Evolutionary conservation across 148 eudicot species (phyloP).

Genomic region (Arctostaphylos glauca): DNA sequence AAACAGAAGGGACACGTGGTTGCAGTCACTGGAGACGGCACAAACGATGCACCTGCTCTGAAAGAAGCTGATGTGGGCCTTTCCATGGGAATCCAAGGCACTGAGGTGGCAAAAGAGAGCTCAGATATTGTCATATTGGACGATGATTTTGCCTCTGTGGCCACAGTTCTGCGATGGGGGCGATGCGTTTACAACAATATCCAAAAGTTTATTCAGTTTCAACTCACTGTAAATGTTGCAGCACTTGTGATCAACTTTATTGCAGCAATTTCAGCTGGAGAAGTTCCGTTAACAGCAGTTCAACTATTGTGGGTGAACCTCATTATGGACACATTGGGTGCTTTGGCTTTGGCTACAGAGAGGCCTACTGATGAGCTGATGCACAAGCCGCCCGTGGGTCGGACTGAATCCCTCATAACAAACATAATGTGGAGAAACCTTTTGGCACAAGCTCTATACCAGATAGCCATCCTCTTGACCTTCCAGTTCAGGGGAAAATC

Average conservation of each 20-base stretch:
- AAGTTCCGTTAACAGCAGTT: constrained; percentile 73
- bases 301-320: constrained; percentile 86
- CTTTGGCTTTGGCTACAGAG: constrained; percentile 82
- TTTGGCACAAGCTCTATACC: constrained; percentile 60
- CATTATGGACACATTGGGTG: constrained; percentile 85
- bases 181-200: constrained; percentile 76
- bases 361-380: constrained; percentile 68
- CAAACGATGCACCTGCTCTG: constrained; percentile 79
- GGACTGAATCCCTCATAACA: constrained; percentile 71
- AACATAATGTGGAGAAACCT: constrained; percentile 89
- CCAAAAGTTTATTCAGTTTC: constrained; percentile 83
- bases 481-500: constrained; percentile 64
- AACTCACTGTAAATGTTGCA: constrained; percentile 84
- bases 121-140: constrained; percentile 79
- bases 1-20: constrained; percentile 79
- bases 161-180: constrained; percentile 71
- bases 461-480: constrained; percentile 56
- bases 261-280: constrained; percentile 79
- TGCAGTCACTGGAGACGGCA: constrained; percentile 85
- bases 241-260: constrained; percentile 75
- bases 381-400: constrained; percentile 63
- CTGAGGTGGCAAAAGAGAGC: constrained; percentile 89
- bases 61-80: constrained; percentile 91
- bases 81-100: constrained; percentile 87
- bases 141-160: constrained; percentile 69